phyloP scores from a whole-genome alignment of 2,329 filamentous ascomycete genomes.

The Malbranchea zuffiana region DNA sequence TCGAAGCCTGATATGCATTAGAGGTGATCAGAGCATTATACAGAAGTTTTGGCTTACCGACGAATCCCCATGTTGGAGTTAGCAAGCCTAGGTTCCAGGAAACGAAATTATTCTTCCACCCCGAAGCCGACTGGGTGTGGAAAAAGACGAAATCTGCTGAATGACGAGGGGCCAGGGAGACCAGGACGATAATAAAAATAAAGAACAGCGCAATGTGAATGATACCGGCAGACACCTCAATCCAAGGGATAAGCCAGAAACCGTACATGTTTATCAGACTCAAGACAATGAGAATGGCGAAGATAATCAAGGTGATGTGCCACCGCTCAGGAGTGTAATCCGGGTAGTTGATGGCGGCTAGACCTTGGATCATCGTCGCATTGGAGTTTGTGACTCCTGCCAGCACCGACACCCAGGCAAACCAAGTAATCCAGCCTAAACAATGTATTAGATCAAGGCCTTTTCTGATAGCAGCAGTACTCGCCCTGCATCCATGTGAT shows the following conservation, averaged over 20 bases:
- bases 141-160: slow-evolving; percentile 25
- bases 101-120: slow-evolving; percentile 26
- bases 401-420: slow-evolving; percentile 30
- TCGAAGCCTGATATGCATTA: slow-evolving; percentile 33
- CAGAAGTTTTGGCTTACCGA: slow-evolving; percentile 17
- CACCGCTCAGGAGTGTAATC: slow-evolving; percentile 27
- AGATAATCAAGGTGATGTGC: slow-evolving; percentile 32
- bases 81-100: slow-evolving; percentile 31
- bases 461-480: neutral
- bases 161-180: slow-evolving; percentile 24
- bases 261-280: slow-evolving; percentile 25
- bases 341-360: slow-evolving; percentile 25
- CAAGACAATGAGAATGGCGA: slow-evolving; percentile 25
- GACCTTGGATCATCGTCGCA: slow-evolving; percentile 26
- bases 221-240: slow-evolving; percentile 30
- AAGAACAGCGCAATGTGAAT: slow-evolving; percentile 28
- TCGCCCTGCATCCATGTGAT: slow-evolving; percentile 26
- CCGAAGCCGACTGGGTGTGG: slow-evolving; percentile 19
- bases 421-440: slow-evolving; percentile 34
- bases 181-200: slow-evolving; percentile 28
- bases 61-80: slow-evolving; percentile 25
- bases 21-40: neutral
- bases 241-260: slow-evolving; percentile 32
- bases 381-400: slow-evolving; percentile 27
- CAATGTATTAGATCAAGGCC: slow-evolving; percentile 16